These are phyloP conservation scores for Heterotrichella gracilis DNA, from an alignment of 352 stramenopile species.

Conservation along the genomic window DNA sequence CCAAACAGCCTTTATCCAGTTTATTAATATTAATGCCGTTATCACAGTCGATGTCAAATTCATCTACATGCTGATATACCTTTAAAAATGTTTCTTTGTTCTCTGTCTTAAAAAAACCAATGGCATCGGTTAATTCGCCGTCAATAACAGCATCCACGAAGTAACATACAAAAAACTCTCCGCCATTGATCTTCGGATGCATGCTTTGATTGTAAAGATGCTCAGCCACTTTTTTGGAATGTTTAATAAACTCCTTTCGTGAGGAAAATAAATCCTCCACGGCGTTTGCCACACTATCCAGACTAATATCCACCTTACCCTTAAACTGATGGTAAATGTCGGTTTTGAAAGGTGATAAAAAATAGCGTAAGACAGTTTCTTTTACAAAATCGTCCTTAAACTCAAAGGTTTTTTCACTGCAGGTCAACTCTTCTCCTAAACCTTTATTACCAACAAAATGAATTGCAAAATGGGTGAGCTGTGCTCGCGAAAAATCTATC, in stretches of 20 bases:
- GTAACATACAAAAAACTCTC: not conserved
- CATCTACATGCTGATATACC: not conserved
- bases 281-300: not conserved
- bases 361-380: not conserved
- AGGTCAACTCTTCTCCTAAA: not conserved
- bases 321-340: conserved; percentile 6
- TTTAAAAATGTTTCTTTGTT: not conserved
- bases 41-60: not conserved
- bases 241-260: not conserved
- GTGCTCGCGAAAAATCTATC: not conserved
- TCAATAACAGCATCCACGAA: not conserved
- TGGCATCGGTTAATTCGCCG: not conserved
- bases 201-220: conserved; percentile 9
- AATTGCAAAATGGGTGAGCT: not conserved
- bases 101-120: conserved; percentile 5
- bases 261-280: not conserved
- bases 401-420: not conserved
- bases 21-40: not conserved
- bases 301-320: not conserved
- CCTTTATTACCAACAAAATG: not conserved
- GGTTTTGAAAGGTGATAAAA: conserved; percentile 5
- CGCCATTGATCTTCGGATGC: not conserved
- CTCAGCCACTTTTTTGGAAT: not conserved
- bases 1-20: not conserved
- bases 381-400: conserved; percentile 13